Percentiles rank a stretch among this genome's conserved stretches.
phyloP scores from a whole-genome alignment of 208 protist species.

The Crithidia mellificae region DNA sequence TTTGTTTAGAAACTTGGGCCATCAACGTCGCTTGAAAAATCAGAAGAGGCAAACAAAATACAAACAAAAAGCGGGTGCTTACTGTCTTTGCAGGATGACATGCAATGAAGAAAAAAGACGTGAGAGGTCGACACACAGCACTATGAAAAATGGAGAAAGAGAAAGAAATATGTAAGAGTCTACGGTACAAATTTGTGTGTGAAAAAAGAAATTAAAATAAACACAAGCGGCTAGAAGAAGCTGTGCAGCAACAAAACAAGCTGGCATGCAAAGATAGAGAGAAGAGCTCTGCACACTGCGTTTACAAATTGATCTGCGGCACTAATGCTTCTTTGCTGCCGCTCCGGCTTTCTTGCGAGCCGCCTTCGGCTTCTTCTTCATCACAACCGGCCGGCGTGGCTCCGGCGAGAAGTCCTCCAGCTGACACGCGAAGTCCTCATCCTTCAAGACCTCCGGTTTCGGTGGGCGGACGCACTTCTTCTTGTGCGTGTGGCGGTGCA shows the following conservation, averaged over 20 bases:
- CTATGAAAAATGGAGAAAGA: background rate
- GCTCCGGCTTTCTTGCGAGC: constrained; percentile 2
- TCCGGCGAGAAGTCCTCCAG: constrained; percentile 22
- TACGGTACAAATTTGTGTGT: background rate
- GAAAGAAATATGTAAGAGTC: background rate
- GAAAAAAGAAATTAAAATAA: too few species aligned
- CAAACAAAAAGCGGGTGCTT: background rate
- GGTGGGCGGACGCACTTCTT: constrained; percentile 13
- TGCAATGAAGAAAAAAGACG: background rate
- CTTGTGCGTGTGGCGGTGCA: constrained; percentile 8
- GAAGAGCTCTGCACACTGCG: background rate
- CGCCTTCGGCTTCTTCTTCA: constrained; percentile 16
- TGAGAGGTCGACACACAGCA: too few species aligned
- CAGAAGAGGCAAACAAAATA: too few species aligned
- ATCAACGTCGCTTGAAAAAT: too few species aligned
- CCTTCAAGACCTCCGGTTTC: constrained; percentile 21
- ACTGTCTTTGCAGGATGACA: too few species aligned
- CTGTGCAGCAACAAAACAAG: background rate
- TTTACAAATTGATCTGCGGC: too few species aligned
- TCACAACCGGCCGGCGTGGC: constrained; percentile 2
- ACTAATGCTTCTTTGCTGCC: background rate
- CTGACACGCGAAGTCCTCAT: constrained; percentile 27
- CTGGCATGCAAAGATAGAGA: background rate
- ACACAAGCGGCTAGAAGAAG: too few species aligned
- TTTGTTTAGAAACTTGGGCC: too few species aligned